Conservation (phyloP, 352 stramenopile species). For the Phytophthora sansomeana region DNA sequence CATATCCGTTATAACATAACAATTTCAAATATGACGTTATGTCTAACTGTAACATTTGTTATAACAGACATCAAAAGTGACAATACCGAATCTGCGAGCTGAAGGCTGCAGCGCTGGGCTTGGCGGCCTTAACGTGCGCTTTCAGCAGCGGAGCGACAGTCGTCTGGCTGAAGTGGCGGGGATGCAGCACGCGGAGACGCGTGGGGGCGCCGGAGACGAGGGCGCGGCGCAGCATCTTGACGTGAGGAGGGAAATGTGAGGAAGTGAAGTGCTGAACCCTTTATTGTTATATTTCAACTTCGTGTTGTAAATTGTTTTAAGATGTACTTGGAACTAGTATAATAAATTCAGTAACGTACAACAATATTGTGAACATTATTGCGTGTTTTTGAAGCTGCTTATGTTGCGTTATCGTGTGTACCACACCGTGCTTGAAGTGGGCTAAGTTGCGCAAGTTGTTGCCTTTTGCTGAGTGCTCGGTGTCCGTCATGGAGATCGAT, state of each 20-base stretch:
- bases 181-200: slow-evolving; percentile 10
- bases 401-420: not conserved
- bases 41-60: not conserved
- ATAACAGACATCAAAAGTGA: slow-evolving; percentile 1
- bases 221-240: slow-evolving; percentile 22
- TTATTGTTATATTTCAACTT: too few relatives aligned
- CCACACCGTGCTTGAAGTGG: slow-evolving; percentile 21
- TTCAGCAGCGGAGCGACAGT: slow-evolving; percentile 4
- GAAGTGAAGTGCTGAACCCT: too few relatives aligned
- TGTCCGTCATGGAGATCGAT: not conserved
- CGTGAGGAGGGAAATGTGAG: too few relatives aligned
- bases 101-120: slow-evolving; percentile 5
- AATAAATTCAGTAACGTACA: too few relatives aligned
- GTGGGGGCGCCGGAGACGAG: slow-evolving; percentile 2
- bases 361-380: not conserved
- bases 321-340: too few relatives aligned
- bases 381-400: not conserved
- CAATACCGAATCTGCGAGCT: slow-evolving; percentile 15
- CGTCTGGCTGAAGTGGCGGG: slow-evolving; percentile 20
- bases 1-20: slow-evolving; percentile 14
- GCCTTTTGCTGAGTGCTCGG: not conserved
- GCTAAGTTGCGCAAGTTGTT: slow-evolving; percentile 6
- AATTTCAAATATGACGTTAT: slow-evolving; percentile 1
- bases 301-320: too few relatives aligned
- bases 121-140: not conserved